A percentile compares a stretch with the other conserved stretches of the same genome.
These are phyloP conservation scores for Silene uniflora DNA, from an alignment of 148 eudicot genomes.

Conservation along the genomic window DNA sequence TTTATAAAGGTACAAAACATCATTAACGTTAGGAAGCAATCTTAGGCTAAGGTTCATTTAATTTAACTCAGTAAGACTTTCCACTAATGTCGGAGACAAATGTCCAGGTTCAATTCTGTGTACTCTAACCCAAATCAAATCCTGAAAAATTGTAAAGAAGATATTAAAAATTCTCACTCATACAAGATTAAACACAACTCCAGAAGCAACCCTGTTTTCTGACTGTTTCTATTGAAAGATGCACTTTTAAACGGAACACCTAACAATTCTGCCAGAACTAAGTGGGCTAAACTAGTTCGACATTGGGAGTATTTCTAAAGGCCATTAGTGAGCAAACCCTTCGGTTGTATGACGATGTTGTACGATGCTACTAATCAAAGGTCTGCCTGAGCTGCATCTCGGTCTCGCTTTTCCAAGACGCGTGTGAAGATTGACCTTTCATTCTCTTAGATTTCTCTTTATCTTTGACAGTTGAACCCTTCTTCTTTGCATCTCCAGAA, in stretches of 20 bases:
- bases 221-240: background rate
- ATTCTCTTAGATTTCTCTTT: constrained; percentile 94
- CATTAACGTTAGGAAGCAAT: background rate
- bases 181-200: constrained; percentile 1
- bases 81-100: too few species aligned
- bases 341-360: background rate
- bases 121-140: background rate
- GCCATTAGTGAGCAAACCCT: too few species aligned
- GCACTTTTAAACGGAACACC: background rate
- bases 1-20: background rate
- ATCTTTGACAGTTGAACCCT: constrained; percentile 79
- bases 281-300: background rate
- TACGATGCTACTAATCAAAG: constrained; percentile 55
- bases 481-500: constrained; percentile 68
- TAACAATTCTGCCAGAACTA: background rate
- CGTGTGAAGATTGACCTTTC: constrained; percentile 98
- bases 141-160: background rate
- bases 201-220: background rate
- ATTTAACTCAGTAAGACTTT: background rate
- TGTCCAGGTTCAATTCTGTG: too few species aligned
- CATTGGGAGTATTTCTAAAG: background rate
- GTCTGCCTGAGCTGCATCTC: constrained; percentile 97
- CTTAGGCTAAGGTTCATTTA: background rate
- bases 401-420: constrained; percentile 95
- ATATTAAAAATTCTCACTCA: background rate